Evolutionary conservation across 176 grass and related monocot species (phyloP), one percentile per base, ranked within the genome.

Genomic region (Zizania latifolia): DNA sequence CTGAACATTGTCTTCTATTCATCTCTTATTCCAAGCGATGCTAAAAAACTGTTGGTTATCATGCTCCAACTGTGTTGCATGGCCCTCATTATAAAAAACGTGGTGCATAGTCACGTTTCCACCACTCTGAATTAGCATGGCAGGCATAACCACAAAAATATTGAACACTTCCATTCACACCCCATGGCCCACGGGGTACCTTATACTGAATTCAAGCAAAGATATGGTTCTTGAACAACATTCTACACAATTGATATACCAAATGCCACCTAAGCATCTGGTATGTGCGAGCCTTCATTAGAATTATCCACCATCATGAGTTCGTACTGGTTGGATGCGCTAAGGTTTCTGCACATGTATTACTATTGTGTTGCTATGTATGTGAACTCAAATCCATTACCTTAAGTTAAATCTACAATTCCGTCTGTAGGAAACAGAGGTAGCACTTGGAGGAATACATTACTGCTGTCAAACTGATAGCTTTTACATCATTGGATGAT

Each of bases 381-480:
- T 10, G 5, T 61, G 53, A 68, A 74, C 51, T 78, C 23, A 54
- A 38, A 74, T 73, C 43, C 33, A 15, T 79, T 68, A 41, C 41
- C 38, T 74, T 16, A 65, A 87, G 68, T 87, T 78, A 74, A 83
- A 79, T 68, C 51, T 79, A 68, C 68, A 78, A 72, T 74, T 74
- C 61, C 68, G 54, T 83, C 54, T 83, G 86, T 83, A 88, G 86
- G 80, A 83, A n/a, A 69, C 80, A 78, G 74, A 44, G 69, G 75
- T 88, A 79, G 75, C 80, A 74, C 68, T 68, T 79, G 80, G 74
- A 79, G 86, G 41, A 68, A 68, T 83, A 76, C 61, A 74, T 87
- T 74, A 68, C 62, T 88, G 68, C 61, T 79, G 75, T 61, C 27
- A 51, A 79, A 83, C 21, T 88, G 74, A 79, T 78, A 75, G 54